Base-by-base conservation (phyloP, 768 basidiomycete species). In the Mycena epipterygia region DNA sequence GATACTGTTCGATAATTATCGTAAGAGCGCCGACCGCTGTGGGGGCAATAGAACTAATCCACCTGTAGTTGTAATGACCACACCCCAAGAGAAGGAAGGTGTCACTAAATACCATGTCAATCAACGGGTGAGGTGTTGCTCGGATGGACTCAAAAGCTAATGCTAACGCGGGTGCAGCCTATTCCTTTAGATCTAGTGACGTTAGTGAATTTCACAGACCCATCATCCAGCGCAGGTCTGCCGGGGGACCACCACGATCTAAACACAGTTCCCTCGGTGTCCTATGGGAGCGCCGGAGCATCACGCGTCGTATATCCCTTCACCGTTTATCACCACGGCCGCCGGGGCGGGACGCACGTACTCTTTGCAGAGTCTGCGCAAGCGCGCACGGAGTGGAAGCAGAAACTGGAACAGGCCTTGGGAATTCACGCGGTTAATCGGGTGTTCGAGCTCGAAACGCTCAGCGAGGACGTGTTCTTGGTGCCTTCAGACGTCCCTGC, bases 1-100 rank as follows among this genome's bases (percentile, higher is more conserved):
- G 13, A 86, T 98, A 61, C 84, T 99, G 3, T 98, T 99, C 75
- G 98, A 99, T 81, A 96, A 99, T 76, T 99, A 98, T 75, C 79
- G 96, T 95, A 93, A 79, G 21, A 16, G 11, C 27, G 27, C 30
- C 65, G 41, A 3, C 37, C 37, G 58, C 35, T 41, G 35, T 46
- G 52, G 30, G 17, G 61, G 49, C 33, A 16, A 32, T 32, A 19
- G 35, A 41, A 30, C 56, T 49, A 29, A 44, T 19, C 19, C 5
- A 39, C 51, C 19, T 14, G 16, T 75, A 96, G 96, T 97, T 79
- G 94, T 97, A 37, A 89, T 96, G 88, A 95, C 95, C 13, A 97
- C 96, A 78, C 83, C 90, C 1, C 93, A 93, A 74, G 92, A 94
- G 70, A 92, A 86, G 75, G 93, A 96, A 53, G 90, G 91, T 0